Base-by-base conservation (phyloP, 257 asterid genomes). In the Nicotiana attenuata region DNA sequence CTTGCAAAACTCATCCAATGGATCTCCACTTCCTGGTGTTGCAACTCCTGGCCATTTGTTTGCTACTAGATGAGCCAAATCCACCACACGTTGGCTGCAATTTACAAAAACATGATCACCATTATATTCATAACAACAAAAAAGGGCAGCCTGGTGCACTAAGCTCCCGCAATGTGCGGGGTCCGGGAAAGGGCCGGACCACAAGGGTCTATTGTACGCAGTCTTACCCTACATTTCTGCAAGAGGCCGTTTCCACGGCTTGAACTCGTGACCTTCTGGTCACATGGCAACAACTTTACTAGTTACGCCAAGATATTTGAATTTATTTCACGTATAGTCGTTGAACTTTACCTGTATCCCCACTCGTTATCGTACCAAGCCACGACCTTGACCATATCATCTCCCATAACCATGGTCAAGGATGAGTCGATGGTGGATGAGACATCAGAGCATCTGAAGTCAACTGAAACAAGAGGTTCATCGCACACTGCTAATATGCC, bases 371-470 rank as follows among this genome's bases (percentile, higher is more conserved):
- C 99, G 33, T 95, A 95, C 99, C 99, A 95, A 7, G 99, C 99
- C n/a, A 95, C 93, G 53, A 93, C 99, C 89, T 95, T 95, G 26
- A 95, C 95, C 98, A 95, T 95, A 83, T 95, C 98, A 76, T 91
- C 98, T 83, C 98, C 98, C 98, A 95, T 95, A 0, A 95, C 98
- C 99, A 95, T 95, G 3, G 99, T 95, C 91, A 95, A 83, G 5
- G 98, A 92, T 11, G 99, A 90, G 64, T 95, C 99, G 13, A 93
- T 92, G 81, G 93, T 90, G 80, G 96, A 82, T 1, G 99, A 93
- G 45, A 93, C 97, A 64, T 95, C 97, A 3, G 91, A 69, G 89
- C 97, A 90, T 45, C 96, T 80, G 90, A 95, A 93, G 81, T 93
- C 99, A 20, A 92, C 95, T 0, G 98, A 94, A n/a, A 95, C 98